Percentiles rank a stretch among this genome's conserved stretches.
These are phyloP conservation scores for Penicillium waksmanii DNA, from an alignment of 495 filamentous ascomycete genomes.

Conservation along the genomic window DNA sequence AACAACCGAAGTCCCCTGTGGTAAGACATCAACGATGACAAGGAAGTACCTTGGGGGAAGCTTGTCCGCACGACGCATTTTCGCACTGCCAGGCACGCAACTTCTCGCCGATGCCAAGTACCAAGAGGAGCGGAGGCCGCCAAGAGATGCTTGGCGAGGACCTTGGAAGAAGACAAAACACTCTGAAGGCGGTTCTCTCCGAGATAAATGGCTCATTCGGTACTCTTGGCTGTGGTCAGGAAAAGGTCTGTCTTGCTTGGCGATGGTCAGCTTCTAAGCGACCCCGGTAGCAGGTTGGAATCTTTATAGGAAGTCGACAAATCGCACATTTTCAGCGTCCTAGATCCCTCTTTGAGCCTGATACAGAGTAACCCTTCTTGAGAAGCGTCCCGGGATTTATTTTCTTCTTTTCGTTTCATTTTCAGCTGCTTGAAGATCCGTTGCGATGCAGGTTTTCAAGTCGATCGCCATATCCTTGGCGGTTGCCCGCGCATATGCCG, in stretches of 20 bases:
- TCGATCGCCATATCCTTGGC: constrained; percentile 17
- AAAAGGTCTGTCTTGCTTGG: constrained; percentile 18
- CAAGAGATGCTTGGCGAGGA: constrained; percentile 23
- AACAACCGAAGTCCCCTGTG: no score
- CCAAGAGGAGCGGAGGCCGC: background rate
- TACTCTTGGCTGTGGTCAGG: constrained; percentile 15
- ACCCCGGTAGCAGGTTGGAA: background rate
- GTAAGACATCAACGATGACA: background rate
- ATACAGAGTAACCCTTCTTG: no score
- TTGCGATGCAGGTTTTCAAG: constrained; percentile 17
- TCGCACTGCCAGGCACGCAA: background rate
- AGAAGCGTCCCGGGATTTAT: background rate
- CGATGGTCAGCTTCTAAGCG: constrained; percentile 18
- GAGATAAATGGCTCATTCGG: constrained; percentile 1
- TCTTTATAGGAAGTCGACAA: background rate
- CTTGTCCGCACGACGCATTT: background rate
- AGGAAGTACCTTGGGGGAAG: background rate
- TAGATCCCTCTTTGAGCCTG: background rate
- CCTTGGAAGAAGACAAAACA: constrained; percentile 24
- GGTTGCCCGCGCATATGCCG: constrained; percentile 17
- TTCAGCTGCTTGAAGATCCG: background rate
- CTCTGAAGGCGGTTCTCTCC: constrained; percentile 1
- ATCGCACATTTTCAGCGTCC: background rate
- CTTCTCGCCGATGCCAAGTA: background rate
- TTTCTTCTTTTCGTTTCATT: background rate